phyloP scores from a whole-genome alignment of 2,329 filamentous ascomycete genomes.

The Neonectria coccinea region DNA sequence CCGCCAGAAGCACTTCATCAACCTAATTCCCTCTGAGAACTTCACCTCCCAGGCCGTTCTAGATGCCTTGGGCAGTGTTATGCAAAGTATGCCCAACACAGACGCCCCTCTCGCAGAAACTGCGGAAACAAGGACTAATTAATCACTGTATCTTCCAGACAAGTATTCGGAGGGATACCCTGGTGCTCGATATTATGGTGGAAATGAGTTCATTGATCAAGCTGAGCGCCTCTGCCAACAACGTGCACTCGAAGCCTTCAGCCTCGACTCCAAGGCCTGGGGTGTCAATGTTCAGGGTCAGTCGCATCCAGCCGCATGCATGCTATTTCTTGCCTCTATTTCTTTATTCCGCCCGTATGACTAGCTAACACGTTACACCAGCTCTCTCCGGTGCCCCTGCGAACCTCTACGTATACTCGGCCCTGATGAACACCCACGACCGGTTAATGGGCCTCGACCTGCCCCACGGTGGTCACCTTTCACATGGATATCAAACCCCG shows the following conservation, averaged over 20 bases:
- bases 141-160: conserved; percentile 62
- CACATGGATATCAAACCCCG: conserved; percentile 96
- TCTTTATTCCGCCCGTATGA: background rate
- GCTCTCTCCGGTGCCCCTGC: conserved; percentile 80
- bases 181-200: conserved; percentile 94
- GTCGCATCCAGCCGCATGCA: conserved; percentile 44
- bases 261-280: conserved; percentile 87
- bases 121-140: conserved; percentile 5
- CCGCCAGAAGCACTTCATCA: conserved; percentile 98
- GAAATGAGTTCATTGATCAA: conserved; percentile 95
- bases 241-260: conserved; percentile 88
- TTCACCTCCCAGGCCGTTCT: conserved; percentile 94
- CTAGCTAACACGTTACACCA: conserved; percentile 49
- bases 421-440: conserved; percentile 91
- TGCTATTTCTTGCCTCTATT: background rate
- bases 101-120: background rate
- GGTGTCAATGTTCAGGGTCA: conserved; percentile 94
- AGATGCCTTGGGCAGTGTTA: conserved; percentile 90
- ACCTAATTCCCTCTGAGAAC: conserved; percentile 95
- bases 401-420: conserved; percentile 95
- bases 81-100: conserved; percentile 77
- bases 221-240: conserved; percentile 91
- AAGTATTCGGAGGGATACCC: conserved; percentile 99
- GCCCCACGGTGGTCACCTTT: conserved; percentile 94
- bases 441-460: conserved; percentile 97